Evolutionary conservation across 2,329 filamentous ascomycete species (phyloP).

Genomic region (Ascochyta pisi): DNA sequence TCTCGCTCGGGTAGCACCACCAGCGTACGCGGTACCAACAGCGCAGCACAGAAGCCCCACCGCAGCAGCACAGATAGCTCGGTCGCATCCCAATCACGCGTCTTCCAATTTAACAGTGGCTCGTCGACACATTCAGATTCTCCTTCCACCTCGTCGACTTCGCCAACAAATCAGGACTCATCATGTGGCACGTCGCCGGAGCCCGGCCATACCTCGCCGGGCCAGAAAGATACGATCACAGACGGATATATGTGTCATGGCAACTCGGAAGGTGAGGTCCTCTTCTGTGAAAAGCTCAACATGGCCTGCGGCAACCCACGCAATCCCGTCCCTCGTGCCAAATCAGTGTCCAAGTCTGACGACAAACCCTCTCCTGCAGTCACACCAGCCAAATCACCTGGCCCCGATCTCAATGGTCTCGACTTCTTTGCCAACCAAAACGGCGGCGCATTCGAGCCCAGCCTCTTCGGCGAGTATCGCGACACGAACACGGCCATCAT

Average conservation of each 20-base stretch:
- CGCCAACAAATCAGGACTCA: slow-evolving; percentile 59
- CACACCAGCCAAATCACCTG: slow-evolving; percentile 41
- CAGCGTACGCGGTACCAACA: slow-evolving; percentile 34
- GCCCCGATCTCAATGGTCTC: slow-evolving; percentile 59
- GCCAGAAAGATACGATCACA: slow-evolving; percentile 65
- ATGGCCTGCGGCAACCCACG: slow-evolving; percentile 62
- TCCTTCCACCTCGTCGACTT: slow-evolving; percentile 59
- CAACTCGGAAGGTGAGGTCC: slow-evolving; percentile 59
- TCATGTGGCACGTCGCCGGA: slow-evolving; percentile 81
- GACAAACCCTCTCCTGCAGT: slow-evolving; percentile 48
- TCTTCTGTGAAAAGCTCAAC: slow-evolving; percentile 64
- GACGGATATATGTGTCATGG: slow-evolving; percentile 56
- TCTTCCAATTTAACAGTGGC: slow-evolving; percentile 60
- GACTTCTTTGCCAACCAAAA: slow-evolving; percentile 83
- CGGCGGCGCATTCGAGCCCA: slow-evolving; percentile 85
- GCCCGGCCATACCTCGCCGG: slow-evolving; percentile 75
- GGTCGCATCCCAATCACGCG: slow-evolving; percentile 50
- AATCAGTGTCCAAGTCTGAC: slow-evolving; percentile 51
- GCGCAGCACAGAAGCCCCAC: slow-evolving; percentile 18
- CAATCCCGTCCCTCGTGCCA: slow-evolving; percentile 60
- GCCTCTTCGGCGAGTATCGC: slow-evolving; percentile 89
- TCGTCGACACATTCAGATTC: slow-evolving; percentile 57
- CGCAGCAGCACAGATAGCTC: slow-evolving; percentile 53
- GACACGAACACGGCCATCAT: slow-evolving; percentile 86
- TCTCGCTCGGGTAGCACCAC: slow-evolving; percentile 43